Evolutionary conservation across 768 basidiomycete genomes (phyloP).

Genomic region (Kwoniella sp.): DNA sequence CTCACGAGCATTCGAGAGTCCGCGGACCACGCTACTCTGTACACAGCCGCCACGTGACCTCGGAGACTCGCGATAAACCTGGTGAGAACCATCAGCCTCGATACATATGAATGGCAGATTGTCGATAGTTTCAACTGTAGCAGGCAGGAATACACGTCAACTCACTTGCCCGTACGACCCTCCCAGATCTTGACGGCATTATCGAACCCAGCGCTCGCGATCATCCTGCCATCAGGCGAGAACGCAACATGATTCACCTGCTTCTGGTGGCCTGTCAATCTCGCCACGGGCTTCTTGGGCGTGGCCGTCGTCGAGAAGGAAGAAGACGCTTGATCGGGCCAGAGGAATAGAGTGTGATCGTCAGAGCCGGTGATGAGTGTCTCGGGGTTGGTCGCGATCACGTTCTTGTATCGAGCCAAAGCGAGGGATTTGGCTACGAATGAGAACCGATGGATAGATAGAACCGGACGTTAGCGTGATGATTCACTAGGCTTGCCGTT

Average conservation of each 20-base stretch:
- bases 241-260: conserved; percentile 93
- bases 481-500: no score
- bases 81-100: conserved; percentile 55
- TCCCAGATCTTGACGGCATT: conserved; percentile 92
- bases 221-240: conserved; percentile 88
- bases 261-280: conserved; percentile 91
- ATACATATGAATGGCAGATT: conserved; percentile 5
- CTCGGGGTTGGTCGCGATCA: conserved; percentile 69
- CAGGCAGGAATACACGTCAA: conserved; percentile 10
- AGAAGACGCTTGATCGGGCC: conserved; percentile 70
- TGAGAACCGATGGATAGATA: neutral
- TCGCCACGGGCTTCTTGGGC: conserved; percentile 69
- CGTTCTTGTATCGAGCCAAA: conserved; percentile 69
- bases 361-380: conserved; percentile 93
- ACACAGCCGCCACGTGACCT: conserved; percentile 92
- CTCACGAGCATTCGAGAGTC: conserved; percentile 89
- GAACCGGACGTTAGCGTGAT: no score
- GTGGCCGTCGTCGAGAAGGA: conserved; percentile 56
- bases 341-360: conserved; percentile 96
- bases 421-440: conserved; percentile 76
- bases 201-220: conserved; percentile 89
- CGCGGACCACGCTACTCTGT: conserved; percentile 91
- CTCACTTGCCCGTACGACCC: conserved; percentile 62
- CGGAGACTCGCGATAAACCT: conserved; percentile 88
- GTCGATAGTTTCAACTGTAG: no score